A percentile compares a stretch with the other conserved stretches of the same genome.
phyloP scores from a whole-genome alignment of 176 grass and related monocot species.

The Bothriochloa decipiens region DNA sequence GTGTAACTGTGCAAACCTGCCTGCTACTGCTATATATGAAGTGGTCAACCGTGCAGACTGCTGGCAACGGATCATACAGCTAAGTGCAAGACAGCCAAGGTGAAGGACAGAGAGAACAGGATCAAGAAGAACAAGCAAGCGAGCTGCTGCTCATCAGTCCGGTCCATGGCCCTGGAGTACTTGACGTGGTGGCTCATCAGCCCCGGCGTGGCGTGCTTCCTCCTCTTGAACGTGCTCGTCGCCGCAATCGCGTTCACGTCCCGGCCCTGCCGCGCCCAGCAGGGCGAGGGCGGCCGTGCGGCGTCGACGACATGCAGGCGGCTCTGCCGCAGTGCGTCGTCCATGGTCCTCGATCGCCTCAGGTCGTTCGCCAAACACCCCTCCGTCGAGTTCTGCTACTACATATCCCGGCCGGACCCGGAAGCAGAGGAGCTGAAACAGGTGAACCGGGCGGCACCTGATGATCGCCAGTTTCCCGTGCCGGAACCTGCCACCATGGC shows the following conservation, averaged over 20 bases:
- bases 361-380: too few relatives aligned
- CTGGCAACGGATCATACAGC: background rate
- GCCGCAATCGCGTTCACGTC: conserved; percentile 17
- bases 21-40: background rate
- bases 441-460: background rate
- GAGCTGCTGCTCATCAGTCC: background rate
- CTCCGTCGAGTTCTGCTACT: too few relatives aligned
- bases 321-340: conserved; percentile 45
- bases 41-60: background rate
- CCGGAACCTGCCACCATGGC: background rate
- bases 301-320: conserved; percentile 26
- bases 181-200: conserved; percentile 38
- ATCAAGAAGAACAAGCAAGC: background rate
- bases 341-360: conserved; percentile 32
- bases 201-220: conserved; percentile 28
- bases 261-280: background rate
- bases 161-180: background rate
- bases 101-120: background rate
- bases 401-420: too few relatives aligned
- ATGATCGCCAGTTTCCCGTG: background rate
- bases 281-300: background rate
- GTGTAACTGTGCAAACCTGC: background rate
- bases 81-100: too few relatives aligned
- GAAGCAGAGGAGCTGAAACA: background rate
- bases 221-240: conserved; percentile 41